A percentile compares a stretch with the other conserved stretches of the same genome.
Evolutionary conservation across 306 rosid genomes (phyloP).

Genomic region (Bauhinia variegata): DNA sequence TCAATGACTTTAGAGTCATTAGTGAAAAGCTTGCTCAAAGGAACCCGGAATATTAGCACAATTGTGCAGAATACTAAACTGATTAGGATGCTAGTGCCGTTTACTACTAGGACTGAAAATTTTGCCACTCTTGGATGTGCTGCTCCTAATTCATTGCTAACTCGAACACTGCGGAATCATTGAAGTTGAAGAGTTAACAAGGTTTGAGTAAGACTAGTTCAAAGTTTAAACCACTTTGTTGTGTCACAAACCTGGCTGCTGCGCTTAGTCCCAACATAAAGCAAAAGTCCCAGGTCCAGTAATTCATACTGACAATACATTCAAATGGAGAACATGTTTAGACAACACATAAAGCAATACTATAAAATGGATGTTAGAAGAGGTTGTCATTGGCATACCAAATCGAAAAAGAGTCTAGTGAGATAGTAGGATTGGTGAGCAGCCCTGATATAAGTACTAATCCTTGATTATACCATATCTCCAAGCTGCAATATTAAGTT

Average conservation of each 20-base stretch:
- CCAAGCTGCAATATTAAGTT: conserved; percentile 53
- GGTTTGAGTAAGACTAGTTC: background rate
- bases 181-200: background rate
- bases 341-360: background rate
- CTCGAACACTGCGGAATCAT: conserved; percentile 52
- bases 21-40: conserved; percentile 66
- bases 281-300: conserved; percentile 65
- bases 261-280: conserved; percentile 71
- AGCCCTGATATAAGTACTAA: conserved; percentile 78
- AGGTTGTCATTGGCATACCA: conserved; percentile 31
- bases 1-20: conserved; percentile 54
- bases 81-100: conserved; percentile 58
- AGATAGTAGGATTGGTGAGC: conserved; percentile 49
- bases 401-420: conserved; percentile 48
- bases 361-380: background rate
- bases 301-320: conserved; percentile 61
- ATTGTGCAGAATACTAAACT: conserved; percentile 53
- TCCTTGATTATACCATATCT: conserved; percentile 83
- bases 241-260: conserved; percentile 67
- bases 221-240: background rate
- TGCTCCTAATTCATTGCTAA: conserved; percentile 81
- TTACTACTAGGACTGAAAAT: conserved; percentile 65
- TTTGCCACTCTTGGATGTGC: conserved; percentile 68
- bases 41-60: conserved; percentile 48
- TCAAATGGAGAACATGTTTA: conserved; percentile 8